Conservation (phyloP, 1,284 basidiomycete species). For the Ustilago lituana region DNA sequence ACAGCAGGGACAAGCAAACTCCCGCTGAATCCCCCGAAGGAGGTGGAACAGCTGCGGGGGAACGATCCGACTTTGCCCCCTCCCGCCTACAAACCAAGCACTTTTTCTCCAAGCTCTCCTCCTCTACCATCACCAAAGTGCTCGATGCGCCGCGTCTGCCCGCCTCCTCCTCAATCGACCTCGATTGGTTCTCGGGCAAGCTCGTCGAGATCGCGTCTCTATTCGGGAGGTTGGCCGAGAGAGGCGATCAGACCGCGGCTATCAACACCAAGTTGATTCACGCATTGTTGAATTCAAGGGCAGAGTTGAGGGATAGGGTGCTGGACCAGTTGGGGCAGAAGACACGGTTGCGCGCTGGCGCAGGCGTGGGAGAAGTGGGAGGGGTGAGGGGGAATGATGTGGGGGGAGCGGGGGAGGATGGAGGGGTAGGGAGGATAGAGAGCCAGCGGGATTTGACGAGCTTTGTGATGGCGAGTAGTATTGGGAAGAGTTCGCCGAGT, state of each 20-base stretch:
- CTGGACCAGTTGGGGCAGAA: slow-evolving; percentile 1
- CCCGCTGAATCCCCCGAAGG: no score
- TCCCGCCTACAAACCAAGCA: slow-evolving; percentile 10
- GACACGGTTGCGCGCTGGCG: no score
- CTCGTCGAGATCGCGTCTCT: slow-evolving; percentile 24
- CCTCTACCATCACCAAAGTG: neutral
- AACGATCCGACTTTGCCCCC: slow-evolving; percentile 28
- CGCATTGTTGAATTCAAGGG: slow-evolving; percentile 21
- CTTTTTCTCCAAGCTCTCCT: slow-evolving; percentile 7
- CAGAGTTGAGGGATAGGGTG: slow-evolving; percentile 27
- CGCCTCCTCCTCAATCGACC: slow-evolving; percentile 8
- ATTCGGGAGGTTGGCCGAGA: slow-evolving; percentile 21
- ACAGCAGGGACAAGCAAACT: no score
- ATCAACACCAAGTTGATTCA: slow-evolving; percentile 27
- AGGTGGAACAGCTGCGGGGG: no score
- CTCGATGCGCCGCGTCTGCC: slow-evolving; percentile 6
- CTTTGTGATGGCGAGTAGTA: slow-evolving; percentile 12
- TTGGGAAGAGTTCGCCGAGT: slow-evolving; percentile 9
- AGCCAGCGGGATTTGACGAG: slow-evolving; percentile 27
- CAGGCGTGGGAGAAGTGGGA: no score
- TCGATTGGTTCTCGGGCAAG: slow-evolving; percentile 32
- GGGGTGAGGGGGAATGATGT: neutral
- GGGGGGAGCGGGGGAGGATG: neutral
- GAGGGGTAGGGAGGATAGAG: slow-evolving; percentile 7
- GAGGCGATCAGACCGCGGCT: slow-evolving; percentile 23